Conservation (phyloP, 2,329 filamentous ascomycete genomes). For the Trichoderma asperellum region DNA sequence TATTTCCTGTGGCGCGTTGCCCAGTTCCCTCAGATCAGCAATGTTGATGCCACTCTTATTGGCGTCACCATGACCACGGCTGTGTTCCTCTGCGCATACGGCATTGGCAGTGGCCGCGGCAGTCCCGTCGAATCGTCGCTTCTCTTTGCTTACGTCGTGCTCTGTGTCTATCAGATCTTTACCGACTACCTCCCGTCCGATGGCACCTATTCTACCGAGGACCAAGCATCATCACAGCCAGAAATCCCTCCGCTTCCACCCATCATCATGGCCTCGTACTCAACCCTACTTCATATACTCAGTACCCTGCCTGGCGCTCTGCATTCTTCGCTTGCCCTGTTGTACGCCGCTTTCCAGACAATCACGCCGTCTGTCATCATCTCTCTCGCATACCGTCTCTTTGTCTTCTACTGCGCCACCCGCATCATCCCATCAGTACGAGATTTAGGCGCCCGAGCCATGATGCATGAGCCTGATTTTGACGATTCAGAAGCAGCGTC, state of each 20-base stretch:
- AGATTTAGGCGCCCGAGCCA: slow-evolving; percentile 78
- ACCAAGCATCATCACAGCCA: slow-evolving; percentile 62
- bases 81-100: slow-evolving; percentile 90
- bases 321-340: slow-evolving; percentile 80
- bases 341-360: slow-evolving; percentile 90
- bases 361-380: slow-evolving; percentile 96
- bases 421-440: slow-evolving; percentile 93
- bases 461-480: slow-evolving; percentile 82
- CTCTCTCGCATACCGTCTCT: slow-evolving; percentile 87
- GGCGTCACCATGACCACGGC: slow-evolving; percentile 91
- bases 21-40: slow-evolving; percentile 89
- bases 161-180: slow-evolving; percentile 99
- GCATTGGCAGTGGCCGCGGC: slow-evolving; percentile 89
- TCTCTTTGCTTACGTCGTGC: slow-evolving; percentile 95
- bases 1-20: slow-evolving; percentile 97
- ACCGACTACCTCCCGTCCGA: slow-evolving; percentile 92
- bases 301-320: slow-evolving; percentile 82
- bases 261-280: slow-evolving; percentile 98
- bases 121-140: slow-evolving; percentile 95
- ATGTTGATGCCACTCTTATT: slow-evolving; percentile 89
- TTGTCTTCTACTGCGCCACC: slow-evolving; percentile 93
- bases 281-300: slow-evolving; percentile 82
- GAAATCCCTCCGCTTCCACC: slow-evolving; percentile 96
- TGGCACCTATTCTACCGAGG: slow-evolving; percentile 58
- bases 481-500: slow-evolving; percentile 85